Base-by-base conservation (phyloP, 140 eudicot genomes). In the Senecio squalidus region DNA sequence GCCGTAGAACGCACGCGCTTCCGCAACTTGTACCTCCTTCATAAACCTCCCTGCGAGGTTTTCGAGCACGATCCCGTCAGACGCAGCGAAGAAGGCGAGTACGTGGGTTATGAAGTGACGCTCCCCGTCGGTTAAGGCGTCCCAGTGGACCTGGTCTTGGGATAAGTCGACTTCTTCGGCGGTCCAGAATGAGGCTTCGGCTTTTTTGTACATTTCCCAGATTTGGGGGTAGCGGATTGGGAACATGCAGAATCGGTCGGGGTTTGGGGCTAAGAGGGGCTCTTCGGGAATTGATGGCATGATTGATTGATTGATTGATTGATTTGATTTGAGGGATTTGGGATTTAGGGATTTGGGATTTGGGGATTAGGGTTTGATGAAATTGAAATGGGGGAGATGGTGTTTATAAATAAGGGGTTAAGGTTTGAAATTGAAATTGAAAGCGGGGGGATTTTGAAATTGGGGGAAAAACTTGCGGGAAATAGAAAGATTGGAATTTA, bases 131-230 rank as follows among this genome's bases (percentile, higher is more conserved):
- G 82, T 64, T 5, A 84, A 62, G 10, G 15, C 0, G 4, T 81
- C 84, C 90, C 90, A 85, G 56, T 85, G 86, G 20, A 78, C 76
- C 18, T 36, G 64, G 31, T 85, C 95, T 25, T 70, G 76, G 0
- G 95, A 78, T 9, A 85, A 62, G 34, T 85, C 95, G 11, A 85
- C 95, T n/a, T 85, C 95, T 27, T 85, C 95, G 3, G 86, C 95
- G 0, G 95, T 86, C 95, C 95, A 86, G 60, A 86, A 86, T 1
- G 91, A 82, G 15, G 85, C 81, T 36, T 70, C 72, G 17, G 85
- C 85, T 44, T 79, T 79, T 30, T 79, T 78, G 77, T 78, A 78
- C 80, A 78, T 73, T 16, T 78, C 84, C 95, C 95, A 86, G 30
- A 86, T 74, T 44, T 82, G 80, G 0, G 95, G 95, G 71, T 86